These are phyloP conservation scores for Fomes fomentarius DNA, from an alignment of 1,284 basidiomycete genomes.

Conservation along the genomic window DNA sequence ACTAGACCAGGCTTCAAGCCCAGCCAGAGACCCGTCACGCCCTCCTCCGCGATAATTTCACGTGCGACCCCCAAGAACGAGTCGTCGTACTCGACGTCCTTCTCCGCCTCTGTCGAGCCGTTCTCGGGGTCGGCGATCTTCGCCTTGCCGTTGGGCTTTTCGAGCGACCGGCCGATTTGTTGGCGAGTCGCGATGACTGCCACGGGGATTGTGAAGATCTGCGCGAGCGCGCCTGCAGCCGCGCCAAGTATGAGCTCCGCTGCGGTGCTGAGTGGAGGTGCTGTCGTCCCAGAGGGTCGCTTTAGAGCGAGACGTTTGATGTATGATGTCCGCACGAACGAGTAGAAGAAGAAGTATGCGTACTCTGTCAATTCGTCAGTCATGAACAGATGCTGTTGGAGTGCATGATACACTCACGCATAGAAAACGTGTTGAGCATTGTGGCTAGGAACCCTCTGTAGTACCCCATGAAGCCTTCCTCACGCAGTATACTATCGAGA, in stretches of 20 bases:
- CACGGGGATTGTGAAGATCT: conserved; percentile 98
- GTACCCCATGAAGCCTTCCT: conserved; percentile 81
- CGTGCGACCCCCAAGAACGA: conserved; percentile 81
- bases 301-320: conserved; percentile 66
- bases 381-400: too few species aligned
- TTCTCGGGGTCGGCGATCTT: conserved; percentile 17
- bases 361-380: conserved; percentile 67
- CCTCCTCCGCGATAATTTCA: conserved; percentile 93
- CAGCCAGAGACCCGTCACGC: conserved; percentile 91
- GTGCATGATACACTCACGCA: conserved; percentile 64
- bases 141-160: conserved; percentile 22
- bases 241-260: conserved; percentile 91
- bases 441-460: conserved; percentile 97
- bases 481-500: conserved; percentile 70
- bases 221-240: conserved; percentile 90
- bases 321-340: conserved; percentile 85
- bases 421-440: conserved; percentile 98
- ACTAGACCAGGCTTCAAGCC: conserved; percentile 93
- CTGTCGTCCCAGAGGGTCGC: conserved; percentile 58
- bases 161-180: conserved; percentile 69
- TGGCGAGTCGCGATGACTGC: conserved; percentile 97
- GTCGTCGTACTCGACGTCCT: conserved; percentile 48
- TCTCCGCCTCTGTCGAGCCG: conserved; percentile 10
- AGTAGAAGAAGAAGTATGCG: conserved; percentile 99
- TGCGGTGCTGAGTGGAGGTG: conserved; percentile 71